Percentiles rank a stretch among this genome's conserved stretches.
phyloP scores from a whole-genome alignment of 2,329 filamentous ascomycete species.

The Lizonia empirigonia region DNA sequence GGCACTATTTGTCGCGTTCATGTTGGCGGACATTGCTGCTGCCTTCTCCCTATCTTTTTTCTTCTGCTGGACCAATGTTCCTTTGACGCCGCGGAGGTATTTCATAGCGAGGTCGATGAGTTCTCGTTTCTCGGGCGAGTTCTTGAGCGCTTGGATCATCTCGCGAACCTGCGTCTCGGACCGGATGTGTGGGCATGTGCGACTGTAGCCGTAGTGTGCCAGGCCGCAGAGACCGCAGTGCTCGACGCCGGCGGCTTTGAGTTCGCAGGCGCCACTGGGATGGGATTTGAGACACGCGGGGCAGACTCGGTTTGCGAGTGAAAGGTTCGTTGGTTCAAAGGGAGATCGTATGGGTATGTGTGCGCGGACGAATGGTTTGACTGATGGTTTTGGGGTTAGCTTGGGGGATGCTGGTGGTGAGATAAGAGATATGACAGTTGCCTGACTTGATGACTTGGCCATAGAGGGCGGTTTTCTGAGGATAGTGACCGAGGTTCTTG shows the following conservation, averaged over 20 bases:
- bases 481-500: constrained; percentile 3
- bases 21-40: neutral
- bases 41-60: constrained; percentile 49
- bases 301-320: constrained; percentile 49
- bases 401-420: constrained; percentile 4
- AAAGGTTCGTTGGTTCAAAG: constrained; percentile 29
- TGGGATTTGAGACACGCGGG: constrained; percentile 62
- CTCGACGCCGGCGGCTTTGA: constrained; percentile 65
- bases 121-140: constrained; percentile 61
- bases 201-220: constrained; percentile 63
- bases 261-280: constrained; percentile 62
- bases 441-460: constrained; percentile 6
- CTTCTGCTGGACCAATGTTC: constrained; percentile 60
- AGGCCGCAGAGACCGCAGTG: constrained; percentile 67
- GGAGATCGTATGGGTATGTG: constrained; percentile 36
- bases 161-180: constrained; percentile 67
- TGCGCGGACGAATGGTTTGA: constrained; percentile 43
- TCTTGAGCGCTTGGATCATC: constrained; percentile 67
- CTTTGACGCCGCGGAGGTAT: constrained; percentile 64
- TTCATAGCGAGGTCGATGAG: constrained; percentile 60
- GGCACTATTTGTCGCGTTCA: neutral
- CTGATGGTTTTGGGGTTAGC: constrained; percentile 27
- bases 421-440: constrained; percentile 4
- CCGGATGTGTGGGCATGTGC: constrained; percentile 66
- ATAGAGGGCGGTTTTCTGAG: neutral